A percentile compares a stretch with the other conserved stretches of the same genome.
phyloP scores from a whole-genome alignment of 1,139 yeast genomes.

The Kodamaea derodonti region DNA sequence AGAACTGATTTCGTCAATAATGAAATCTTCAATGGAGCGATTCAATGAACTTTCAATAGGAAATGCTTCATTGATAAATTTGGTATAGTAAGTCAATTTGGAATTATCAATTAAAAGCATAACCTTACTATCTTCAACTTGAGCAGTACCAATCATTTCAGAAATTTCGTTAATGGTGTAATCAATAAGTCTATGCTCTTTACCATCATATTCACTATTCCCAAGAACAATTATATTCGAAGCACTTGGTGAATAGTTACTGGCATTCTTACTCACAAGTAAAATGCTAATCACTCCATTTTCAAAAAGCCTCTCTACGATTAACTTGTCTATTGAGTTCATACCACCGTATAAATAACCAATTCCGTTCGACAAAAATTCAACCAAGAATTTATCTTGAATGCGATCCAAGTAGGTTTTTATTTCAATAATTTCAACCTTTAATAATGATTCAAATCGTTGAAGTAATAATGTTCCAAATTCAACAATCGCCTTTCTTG shows the following conservation, averaged over 20 bases:
- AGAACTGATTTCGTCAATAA: conserved; percentile 68
- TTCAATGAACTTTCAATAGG: conserved; percentile 82
- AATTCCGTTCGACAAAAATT: conserved; percentile 56
- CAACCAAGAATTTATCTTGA: conserved; percentile 43
- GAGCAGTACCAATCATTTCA: conserved; percentile 67
- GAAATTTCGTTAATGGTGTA: conserved; percentile 63
- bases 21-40: conserved; percentile 55
- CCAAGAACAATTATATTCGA: conserved; percentile 61
- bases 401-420: conserved; percentile 41
- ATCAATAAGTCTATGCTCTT: conserved; percentile 65
- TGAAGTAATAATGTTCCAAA: conserved; percentile 8
- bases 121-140: conserved; percentile 30
- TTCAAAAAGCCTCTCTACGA: conserved; percentile 52
- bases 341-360: conserved; percentile 63
- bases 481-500: conserved; percentile 4
- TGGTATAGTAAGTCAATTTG: conserved; percentile 60
- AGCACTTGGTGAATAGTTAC: conserved; percentile 49
- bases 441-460: neutral
- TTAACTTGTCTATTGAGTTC: conserved; percentile 47
- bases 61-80: conserved; percentile 68
- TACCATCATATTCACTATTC: conserved; percentile 70
- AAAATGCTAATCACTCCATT: conserved; percentile 50
- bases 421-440: conserved; percentile 32
- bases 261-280: conserved; percentile 56
- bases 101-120: conserved; percentile 55